Evolutionary conservation across 257 asterid species (phyloP).

Genomic region (Eustoma russellianum): DNA sequence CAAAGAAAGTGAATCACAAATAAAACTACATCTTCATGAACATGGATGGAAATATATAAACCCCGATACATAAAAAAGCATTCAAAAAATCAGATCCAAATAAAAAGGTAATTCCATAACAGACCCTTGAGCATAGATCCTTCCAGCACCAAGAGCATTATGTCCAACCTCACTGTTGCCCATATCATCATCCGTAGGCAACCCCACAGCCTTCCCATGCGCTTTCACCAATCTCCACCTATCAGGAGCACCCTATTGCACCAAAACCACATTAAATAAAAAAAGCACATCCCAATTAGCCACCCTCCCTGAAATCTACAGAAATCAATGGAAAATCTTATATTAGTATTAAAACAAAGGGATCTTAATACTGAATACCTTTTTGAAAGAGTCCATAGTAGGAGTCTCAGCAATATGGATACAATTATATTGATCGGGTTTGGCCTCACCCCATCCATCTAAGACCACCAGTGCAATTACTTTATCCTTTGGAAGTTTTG

Average conservation of each 20-base stretch:
- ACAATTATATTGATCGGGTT: conserved; percentile 71
- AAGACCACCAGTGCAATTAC: conserved; percentile 70
- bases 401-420: conserved; percentile 94
- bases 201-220: conserved; percentile 89
- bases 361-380: conserved; percentile 23
- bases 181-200: conserved; percentile 98
- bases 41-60: not conserved
- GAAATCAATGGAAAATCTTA: not conserved
- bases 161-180: conserved; percentile 99
- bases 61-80: not conserved
- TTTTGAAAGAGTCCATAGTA: conserved; percentile 88
- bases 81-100: not conserved
- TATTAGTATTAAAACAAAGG: not conserved
- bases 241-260: conserved; percentile 82
- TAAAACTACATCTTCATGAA: not conserved
- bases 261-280: conserved; percentile 5
- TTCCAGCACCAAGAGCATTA: conserved; percentile 99
- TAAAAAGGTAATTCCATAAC: conserved; percentile 2
- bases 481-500: conserved; percentile 80
- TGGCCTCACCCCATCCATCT: conserved; percentile 99
- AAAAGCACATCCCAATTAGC: not conserved
- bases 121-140: conserved; percentile 97
- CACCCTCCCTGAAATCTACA: not conserved
- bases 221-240: conserved; percentile 94
- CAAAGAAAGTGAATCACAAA: not conserved